Percentiles rank a stretch among this genome's conserved stretches.
phyloP scores from a whole-genome alignment of 176 grass and related monocot species.

The Musa itinerans region DNA sequence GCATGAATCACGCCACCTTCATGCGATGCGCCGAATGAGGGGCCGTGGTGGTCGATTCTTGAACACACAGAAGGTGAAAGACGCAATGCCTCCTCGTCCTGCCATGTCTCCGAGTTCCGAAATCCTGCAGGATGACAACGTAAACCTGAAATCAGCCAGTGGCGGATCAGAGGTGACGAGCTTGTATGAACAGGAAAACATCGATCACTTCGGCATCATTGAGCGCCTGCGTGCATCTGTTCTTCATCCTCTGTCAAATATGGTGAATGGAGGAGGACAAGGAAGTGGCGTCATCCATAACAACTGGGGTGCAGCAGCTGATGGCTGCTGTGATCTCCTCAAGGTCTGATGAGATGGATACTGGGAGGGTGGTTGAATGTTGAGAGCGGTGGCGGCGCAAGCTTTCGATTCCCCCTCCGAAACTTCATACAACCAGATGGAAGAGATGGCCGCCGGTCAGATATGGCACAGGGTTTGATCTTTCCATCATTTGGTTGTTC shows the following conservation, averaged over 20 bases:
- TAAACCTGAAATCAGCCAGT: constrained; percentile 34
- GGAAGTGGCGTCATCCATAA: constrained; percentile 13
- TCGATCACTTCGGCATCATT: constrained; percentile 29
- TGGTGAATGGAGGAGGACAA: constrained; percentile 45
- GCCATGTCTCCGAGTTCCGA: constrained; percentile 36
- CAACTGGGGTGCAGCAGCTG: constrained; percentile 50
- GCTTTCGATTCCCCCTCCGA: background rate
- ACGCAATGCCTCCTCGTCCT: constrained; percentile 3
- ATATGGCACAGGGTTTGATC: background rate
- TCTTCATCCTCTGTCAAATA: constrained; percentile 54
- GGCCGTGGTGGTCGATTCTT: constrained; percentile 81
- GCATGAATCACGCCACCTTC: constrained; percentile 86
- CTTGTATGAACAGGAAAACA: constrained; percentile 34
- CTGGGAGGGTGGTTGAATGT: constrained; percentile 13
- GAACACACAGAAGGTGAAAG: constrained; percentile 49
- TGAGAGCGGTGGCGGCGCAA: background rate
- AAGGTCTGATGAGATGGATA: constrained; percentile 49
- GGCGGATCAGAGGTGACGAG: constrained; percentile 56
- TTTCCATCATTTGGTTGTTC: constrained; percentile 30
- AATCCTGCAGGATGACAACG: constrained; percentile 47
- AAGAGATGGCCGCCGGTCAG: background rate
- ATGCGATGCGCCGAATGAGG: constrained; percentile 72
- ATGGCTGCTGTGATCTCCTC: constrained; percentile 73
- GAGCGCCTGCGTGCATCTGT: constrained; percentile 48
- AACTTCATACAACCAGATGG: constrained; percentile 19